Evolutionary conservation across 306 rosid genomes (phyloP).

Genomic region (Cotoneaster glaucophyllus): DNA sequence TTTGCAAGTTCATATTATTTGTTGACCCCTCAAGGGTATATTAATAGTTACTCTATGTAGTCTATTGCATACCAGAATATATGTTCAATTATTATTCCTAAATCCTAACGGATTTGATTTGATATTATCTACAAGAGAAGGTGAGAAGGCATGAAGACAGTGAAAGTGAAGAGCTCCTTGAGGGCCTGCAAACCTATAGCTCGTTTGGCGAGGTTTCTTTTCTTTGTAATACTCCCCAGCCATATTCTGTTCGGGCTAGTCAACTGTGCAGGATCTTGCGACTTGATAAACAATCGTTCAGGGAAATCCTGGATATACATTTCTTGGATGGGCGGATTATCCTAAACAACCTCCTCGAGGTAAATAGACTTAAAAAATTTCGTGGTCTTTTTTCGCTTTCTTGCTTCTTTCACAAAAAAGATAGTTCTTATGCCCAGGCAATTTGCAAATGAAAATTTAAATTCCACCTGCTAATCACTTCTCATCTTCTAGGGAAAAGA

Average conservation of each 20-base stretch:
- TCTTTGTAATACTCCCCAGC: slow-evolving; percentile 53
- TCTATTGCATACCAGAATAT: not conserved
- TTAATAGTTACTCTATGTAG: not conserved
- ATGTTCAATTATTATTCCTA: slow-evolving; percentile 1
- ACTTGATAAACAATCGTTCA: slow-evolving; percentile 52
- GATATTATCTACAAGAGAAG: slow-evolving; percentile 31
- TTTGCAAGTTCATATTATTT: not conserved
- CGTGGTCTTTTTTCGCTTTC: not conserved
- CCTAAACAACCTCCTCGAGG: slow-evolving; percentile 59
- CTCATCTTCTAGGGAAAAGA: slow-evolving; percentile 42
- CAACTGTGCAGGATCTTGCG: slow-evolving; percentile 52
- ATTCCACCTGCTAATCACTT: not conserved
- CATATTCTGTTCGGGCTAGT: slow-evolving; percentile 30
- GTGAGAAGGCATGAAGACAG: slow-evolving; percentile 28
- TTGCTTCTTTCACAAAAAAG: not conserved
- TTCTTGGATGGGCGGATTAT: slow-evolving; percentile 48
- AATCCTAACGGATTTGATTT: not conserved
- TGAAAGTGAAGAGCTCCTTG: slow-evolving; percentile 23
- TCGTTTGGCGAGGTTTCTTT: slow-evolving; percentile 58
- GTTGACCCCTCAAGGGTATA: not conserved
- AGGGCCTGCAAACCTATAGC: slow-evolving; percentile 23
- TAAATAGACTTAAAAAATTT: slow-evolving; percentile 2
- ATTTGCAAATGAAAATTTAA: not conserved
- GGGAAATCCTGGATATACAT: slow-evolving; percentile 40
- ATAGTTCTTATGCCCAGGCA: not conserved